Percentiles rank a stretch among this genome's conserved stretches.
Conservation (phyloP, 176 grass and related monocot genomes). For the Oryza rufipogon region DNA sequence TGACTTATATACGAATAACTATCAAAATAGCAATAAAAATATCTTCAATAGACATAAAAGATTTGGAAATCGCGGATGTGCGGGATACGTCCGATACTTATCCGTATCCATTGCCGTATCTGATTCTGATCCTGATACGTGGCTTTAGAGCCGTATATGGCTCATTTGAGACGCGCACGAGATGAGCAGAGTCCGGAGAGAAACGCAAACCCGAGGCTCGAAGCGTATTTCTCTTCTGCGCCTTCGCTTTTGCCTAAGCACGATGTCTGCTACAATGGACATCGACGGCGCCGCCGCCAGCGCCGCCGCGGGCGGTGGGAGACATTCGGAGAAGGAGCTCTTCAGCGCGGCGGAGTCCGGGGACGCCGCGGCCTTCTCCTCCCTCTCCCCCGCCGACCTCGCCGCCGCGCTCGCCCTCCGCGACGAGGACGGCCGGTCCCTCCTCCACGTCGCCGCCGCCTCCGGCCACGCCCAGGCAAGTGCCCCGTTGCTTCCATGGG, state of each 20-base stretch:
- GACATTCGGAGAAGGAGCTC: constrained; percentile 63
- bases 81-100: no score
- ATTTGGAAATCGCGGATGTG: no score
- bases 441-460: constrained; percentile 85
- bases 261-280: constrained; percentile 62
- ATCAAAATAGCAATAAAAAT: no score
- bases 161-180: no score
- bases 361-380: constrained; percentile 48
- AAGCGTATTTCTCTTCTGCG: not conserved
- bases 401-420: constrained; percentile 48
- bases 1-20: no score
- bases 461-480: constrained; percentile 54
- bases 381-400: constrained; percentile 57
- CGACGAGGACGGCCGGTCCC: constrained; percentile 85
- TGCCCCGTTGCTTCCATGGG: not conserved
- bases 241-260: no score
- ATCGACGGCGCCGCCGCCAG: constrained; percentile 24
- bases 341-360: constrained; percentile 79
- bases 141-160: no score
- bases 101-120: no score
- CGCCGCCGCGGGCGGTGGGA: constrained; percentile 13
- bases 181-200: no score
- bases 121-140: no score
- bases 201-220: not conserved
- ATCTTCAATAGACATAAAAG: no score